Conservation (phyloP, 1,284 basidiomycete genomes). For the Fomitopsis schrenkii region DNA sequence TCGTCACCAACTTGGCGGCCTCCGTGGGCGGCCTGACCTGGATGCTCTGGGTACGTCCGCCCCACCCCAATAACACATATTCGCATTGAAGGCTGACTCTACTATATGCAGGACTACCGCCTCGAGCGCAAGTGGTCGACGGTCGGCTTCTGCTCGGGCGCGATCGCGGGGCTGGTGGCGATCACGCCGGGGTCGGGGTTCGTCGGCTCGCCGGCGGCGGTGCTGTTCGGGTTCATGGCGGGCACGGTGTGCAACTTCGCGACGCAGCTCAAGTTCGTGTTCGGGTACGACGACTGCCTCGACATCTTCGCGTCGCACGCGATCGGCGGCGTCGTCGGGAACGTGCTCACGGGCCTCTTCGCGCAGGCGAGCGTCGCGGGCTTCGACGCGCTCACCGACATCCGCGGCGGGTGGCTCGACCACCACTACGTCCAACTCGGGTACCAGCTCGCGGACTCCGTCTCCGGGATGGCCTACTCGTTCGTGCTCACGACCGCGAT, state of each 20-base stretch:
- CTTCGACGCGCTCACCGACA: constrained; percentile 75
- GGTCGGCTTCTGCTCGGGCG: constrained; percentile 96
- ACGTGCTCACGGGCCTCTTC: constrained; percentile 82
- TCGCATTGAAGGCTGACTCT: background rate
- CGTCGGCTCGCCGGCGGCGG: constrained; percentile 82
- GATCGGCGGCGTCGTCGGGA: constrained; percentile 87
- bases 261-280: constrained; percentile 86
- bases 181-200: constrained; percentile 92
- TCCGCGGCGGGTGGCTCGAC: constrained; percentile 91
- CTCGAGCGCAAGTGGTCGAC: constrained; percentile 91
- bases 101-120: constrained; percentile 67
- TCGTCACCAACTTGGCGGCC: constrained; percentile 90
- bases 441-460: constrained; percentile 83
- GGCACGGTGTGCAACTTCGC: constrained; percentile 90
- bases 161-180: constrained; percentile 85
- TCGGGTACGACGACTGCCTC: constrained; percentile 74
- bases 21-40: constrained; percentile 88
- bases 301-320: constrained; percentile 93
- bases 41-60: constrained; percentile 72
- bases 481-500: constrained; percentile 88
- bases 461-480: constrained; percentile 72
- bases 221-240: constrained; percentile 83
- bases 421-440: constrained; percentile 81
- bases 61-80: constrained; percentile 21
- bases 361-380: constrained; percentile 82